phyloP scores from a whole-genome alignment of 331 rosid genomes.

The Rhamnella rubrinervis region DNA sequence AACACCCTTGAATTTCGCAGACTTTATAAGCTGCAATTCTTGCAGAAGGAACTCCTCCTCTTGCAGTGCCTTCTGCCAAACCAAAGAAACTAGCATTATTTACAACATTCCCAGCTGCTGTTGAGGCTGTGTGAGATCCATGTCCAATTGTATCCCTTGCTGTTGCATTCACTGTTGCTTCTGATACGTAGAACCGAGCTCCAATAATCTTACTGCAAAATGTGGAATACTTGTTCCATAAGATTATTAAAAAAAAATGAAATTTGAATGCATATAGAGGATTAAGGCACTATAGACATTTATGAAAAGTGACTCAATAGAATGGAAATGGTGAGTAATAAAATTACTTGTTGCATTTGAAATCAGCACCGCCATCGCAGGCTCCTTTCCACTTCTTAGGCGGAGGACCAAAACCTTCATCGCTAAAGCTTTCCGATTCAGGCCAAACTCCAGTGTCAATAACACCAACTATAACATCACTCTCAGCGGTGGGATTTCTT shows the following conservation, averaged over 20 bases:
- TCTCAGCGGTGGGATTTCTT: conserved; percentile 17
- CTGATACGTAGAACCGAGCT: conserved; percentile 25
- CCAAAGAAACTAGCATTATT: conserved; percentile 31
- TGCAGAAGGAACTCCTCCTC: conserved; percentile 53
- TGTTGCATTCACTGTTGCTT: neutral
- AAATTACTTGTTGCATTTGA: conserved; percentile 41
- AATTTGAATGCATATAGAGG: neutral
- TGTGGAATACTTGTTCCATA: neutral
- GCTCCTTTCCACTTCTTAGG: conserved; percentile 44
- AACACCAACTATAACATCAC: conserved; percentile 41
- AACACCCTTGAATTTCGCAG: neutral
- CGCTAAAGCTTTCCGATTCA: conserved; percentile 39
- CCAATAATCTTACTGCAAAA: conserved; percentile 36
- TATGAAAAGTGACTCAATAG: neutral
- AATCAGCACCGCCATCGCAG: conserved; percentile 37
- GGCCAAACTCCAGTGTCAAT: conserved; percentile 57
- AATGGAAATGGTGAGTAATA: neutral
- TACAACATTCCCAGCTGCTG: conserved; percentile 37
- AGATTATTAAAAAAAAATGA: neutral
- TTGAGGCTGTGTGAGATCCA: conserved; percentile 51
- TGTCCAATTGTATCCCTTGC: conserved; percentile 35
- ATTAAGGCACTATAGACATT: neutral
- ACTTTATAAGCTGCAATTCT: conserved; percentile 39
- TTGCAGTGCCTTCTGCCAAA: conserved; percentile 42
- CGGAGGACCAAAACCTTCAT: conserved; percentile 44